Conservation (phyloP, 805 yeast genomes). For the Kodamaea lidongshanica region DNA sequence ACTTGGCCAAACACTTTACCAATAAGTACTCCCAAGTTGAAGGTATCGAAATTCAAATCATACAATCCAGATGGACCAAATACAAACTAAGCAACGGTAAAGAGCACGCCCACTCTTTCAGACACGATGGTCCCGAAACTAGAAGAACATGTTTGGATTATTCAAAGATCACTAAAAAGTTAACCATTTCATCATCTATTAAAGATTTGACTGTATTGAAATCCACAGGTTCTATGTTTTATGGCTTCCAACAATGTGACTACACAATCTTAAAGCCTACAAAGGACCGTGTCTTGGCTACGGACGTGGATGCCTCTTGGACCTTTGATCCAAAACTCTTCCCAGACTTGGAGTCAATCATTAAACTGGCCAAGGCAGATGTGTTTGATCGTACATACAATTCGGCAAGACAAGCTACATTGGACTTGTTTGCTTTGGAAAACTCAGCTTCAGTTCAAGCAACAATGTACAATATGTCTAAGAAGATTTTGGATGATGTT, state of each 20-base stretch:
- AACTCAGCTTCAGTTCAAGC: slow-evolving; percentile 95
- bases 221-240: slow-evolving; percentile 89
- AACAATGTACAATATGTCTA: slow-evolving; percentile 90
- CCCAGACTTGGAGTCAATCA: slow-evolving; percentile 45
- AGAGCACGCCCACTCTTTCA: slow-evolving; percentile 76
- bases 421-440: slow-evolving; percentile 75
- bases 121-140: slow-evolving; percentile 78
- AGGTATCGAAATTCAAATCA: slow-evolving; percentile 60
- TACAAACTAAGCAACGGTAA: slow-evolving; percentile 61
- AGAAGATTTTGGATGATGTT: slow-evolving; percentile 56
- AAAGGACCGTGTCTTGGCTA: slow-evolving; percentile 77
- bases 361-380: slow-evolving; percentile 49
- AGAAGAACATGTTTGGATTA: slow-evolving; percentile 54
- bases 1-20: slow-evolving; percentile 74
- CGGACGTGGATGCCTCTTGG: slow-evolving; percentile 77
- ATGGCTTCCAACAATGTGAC: slow-evolving; percentile 80
- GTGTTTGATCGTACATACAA: slow-evolving; percentile 59
- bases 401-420: slow-evolving; percentile 61
- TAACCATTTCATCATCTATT: slow-evolving; percentile 58
- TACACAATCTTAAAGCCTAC: slow-evolving; percentile 84
- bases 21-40: slow-evolving; percentile 70
- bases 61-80: slow-evolving; percentile 77
- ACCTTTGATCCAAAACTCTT: slow-evolving; percentile 49
- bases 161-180: slow-evolving; percentile 45
- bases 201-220: slow-evolving; percentile 80